Base-by-base conservation (phyloP, 2,329 filamentous ascomycete species). In the Hymenoscyphus fructigenus region DNA sequence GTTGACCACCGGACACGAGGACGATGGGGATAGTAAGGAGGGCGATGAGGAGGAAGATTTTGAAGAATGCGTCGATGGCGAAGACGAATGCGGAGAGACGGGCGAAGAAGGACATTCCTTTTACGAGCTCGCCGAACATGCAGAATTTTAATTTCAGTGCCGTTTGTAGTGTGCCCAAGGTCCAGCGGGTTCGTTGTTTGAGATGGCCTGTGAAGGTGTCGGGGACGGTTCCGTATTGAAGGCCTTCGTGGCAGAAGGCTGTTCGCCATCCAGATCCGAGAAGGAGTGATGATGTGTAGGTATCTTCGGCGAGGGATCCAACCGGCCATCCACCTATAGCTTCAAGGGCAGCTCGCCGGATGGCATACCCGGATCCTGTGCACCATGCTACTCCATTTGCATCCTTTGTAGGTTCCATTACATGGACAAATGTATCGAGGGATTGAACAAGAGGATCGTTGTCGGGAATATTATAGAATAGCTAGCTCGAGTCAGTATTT, bases 251-350 rank as follows among this genome's bases (percentile, higher is more conserved):
- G 34, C 87, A 76, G 69, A 83, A 88, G 0, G 83, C 85, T 1
- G 85, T 88, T 71, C 82, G 84, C 86, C 86, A 89, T 55, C 87
- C 87, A 65, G 78, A 80, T 1, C 84, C 85, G 1, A 88, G 80
- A 72, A 89, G 82, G 34, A 85, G 76, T 0, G 82, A 84, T 5
- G 85, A 88, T 2, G 83, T 87, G 59, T 81, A 82, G 2, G 86
- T 82, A 71, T 89, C 87, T 72, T 89, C 87, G 4, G 84, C 82
- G 7, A 88, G 76, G 4, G 84, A 86, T 15, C 82, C 84, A 1
- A 84, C 79, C 0, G 86, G 86, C 67, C 87, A 88, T 69, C 86
- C 84, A 69, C 85, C 86, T 66, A 89, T 87, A 23, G 83, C 79
- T 20, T 86, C 83, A 3, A 89, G 77, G 5, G 87, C 86, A 61